A percentile compares a stretch with the other conserved stretches of the same genome.
Evolutionary conservation across 2,329 filamentous ascomycete species (phyloP).

Genomic region (Talaromyces sp.): DNA sequence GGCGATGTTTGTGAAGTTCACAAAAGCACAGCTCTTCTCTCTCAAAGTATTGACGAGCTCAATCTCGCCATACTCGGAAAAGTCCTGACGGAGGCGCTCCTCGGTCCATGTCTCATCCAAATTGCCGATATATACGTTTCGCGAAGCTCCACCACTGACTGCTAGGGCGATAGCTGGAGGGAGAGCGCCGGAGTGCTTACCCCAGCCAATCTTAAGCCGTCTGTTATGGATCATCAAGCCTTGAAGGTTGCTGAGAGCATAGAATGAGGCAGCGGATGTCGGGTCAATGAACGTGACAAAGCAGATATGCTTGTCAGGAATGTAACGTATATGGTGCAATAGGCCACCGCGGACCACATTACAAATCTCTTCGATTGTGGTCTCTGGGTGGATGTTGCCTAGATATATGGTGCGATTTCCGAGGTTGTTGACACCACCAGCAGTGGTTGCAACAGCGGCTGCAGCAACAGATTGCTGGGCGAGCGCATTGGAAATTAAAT

Average conservation of each 20-base stretch:
- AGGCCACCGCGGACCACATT: conserved; percentile 95
- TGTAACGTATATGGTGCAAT: conserved; percentile 96
- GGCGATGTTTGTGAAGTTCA: conserved; percentile 99
- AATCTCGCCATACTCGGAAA: conserved; percentile 95
- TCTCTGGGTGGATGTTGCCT: conserved; percentile 98
- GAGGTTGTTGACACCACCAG: conserved; percentile 93
- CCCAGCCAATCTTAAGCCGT: conserved; percentile 97
- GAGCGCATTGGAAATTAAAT: conserved; percentile 91
- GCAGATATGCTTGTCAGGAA: conserved; percentile 99
- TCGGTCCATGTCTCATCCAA: conserved; percentile 96
- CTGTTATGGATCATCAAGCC: conserved; percentile 99
- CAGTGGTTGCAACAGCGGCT: conserved; percentile 91
- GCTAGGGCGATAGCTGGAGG: conserved; percentile 94
- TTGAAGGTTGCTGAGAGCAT: conserved; percentile 93
- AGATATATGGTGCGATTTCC: conserved; percentile 97
- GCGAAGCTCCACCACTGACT: conserved; percentile 93
- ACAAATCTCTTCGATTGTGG: conserved; percentile 98
- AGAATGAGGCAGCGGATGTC: conserved; percentile 95
- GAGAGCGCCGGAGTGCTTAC: conserved; percentile 95
- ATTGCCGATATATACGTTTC: conserved; percentile 98
- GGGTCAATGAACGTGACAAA: conserved; percentile 99
- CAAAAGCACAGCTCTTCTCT: conserved; percentile 98
- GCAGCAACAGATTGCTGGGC: conserved; percentile 97
- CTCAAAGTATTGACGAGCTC: conserved; percentile 94
- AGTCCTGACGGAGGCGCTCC: conserved; percentile 91